A percentile compares a stretch with the other conserved stretches of the same genome.
phyloP scores from a whole-genome alignment of 441 rosid genomes.

The Pelargonium myrrhifolium region DNA sequence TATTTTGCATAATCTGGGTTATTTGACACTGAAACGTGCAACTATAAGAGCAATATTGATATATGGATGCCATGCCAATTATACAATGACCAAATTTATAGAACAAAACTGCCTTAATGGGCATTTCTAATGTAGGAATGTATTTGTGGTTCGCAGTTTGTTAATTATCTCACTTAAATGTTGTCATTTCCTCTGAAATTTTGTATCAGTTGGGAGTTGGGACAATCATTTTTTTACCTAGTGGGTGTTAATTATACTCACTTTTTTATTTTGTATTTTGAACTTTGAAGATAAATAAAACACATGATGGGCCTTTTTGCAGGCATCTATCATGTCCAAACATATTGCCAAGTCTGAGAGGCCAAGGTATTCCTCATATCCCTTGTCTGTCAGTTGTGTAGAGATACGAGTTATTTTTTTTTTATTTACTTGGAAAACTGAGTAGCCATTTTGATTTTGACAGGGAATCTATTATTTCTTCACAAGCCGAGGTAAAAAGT shows the following conservation, averaged over 20 bases:
- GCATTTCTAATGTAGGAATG: background rate
- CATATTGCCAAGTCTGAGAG: slow-evolving; percentile 25
- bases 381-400: background rate
- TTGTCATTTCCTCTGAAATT: background rate
- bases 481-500: slow-evolving; percentile 8
- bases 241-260: background rate
- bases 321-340: slow-evolving; percentile 26
- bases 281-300: background rate
- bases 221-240: background rate
- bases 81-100: background rate
- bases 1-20: background rate
- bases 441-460: slow-evolving; percentile 7
- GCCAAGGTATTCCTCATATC: slow-evolving; percentile 15
- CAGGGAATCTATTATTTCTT: slow-evolving; percentile 18
- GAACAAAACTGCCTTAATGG: background rate
- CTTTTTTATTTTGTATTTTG: background rate
- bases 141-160: background rate
- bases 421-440: background rate
- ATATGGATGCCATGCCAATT: background rate
- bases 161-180: background rate
- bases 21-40: background rate
- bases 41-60: background rate
- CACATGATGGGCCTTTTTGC: slow-evolving; percentile 4
- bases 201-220: background rate
- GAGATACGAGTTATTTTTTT: background rate